Conservation (phyloP, 176 grass and related monocot genomes). For the Pontederia crassipes region DNA sequence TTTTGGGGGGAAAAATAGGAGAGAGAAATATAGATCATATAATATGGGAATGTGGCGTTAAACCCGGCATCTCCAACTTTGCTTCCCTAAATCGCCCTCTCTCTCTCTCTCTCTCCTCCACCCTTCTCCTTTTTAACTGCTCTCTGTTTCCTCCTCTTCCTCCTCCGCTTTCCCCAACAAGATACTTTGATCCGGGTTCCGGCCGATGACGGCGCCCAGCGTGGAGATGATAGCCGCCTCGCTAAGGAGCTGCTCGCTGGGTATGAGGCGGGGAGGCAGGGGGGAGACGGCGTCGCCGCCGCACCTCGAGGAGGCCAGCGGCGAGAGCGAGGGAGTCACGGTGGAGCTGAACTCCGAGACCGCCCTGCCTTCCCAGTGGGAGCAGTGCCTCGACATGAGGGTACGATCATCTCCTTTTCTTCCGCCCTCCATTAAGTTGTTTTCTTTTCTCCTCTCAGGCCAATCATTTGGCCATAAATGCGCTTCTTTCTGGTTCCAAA, state of each 20-base stretch:
- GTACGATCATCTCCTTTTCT: conserved; percentile 26
- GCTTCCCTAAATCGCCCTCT: background rate
- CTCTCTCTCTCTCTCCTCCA: background rate
- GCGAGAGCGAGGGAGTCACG: conserved; percentile 44
- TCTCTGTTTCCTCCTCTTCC: background rate
- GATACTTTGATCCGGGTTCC: background rate
- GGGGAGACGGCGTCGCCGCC: background rate
- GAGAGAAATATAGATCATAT: no score
- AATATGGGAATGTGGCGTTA: background rate
- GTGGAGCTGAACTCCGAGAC: conserved; percentile 93
- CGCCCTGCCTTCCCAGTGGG: conserved; percentile 84
- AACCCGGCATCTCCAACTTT: background rate
- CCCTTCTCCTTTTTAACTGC: background rate
- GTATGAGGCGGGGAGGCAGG: background rate
- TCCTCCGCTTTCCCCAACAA: background rate
- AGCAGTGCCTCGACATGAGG: conserved; percentile 96
- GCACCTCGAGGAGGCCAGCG: conserved; percentile 21
- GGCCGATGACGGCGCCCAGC: conserved; percentile 52
- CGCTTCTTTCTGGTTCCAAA: background rate
- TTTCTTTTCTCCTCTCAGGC: background rate
- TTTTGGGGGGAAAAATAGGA: no score
- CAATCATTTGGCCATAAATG: conserved; percentile 29
- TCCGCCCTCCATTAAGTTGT: background rate
- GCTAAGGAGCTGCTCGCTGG: conserved; percentile 57
- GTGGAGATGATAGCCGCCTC: conserved; percentile 67